Base-by-base conservation (phyloP, 352 stramenopile species). In the Saprolegnia parasitica region DNA sequence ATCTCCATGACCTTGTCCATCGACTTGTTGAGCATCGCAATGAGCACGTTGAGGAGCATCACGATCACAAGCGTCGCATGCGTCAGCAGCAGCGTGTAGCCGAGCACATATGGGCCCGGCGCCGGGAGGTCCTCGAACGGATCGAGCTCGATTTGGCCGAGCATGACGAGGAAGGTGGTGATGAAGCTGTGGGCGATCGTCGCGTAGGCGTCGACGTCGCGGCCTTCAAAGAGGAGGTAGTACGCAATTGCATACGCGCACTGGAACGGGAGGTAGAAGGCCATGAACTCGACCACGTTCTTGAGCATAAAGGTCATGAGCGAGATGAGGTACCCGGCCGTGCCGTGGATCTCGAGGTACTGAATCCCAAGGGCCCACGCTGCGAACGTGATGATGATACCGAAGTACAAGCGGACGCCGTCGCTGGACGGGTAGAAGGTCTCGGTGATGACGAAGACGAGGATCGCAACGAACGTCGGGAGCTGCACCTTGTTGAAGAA, bases 21-120 rank as follows among this genome's bases (percentile, higher is more conserved):
- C 20, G 60, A 56, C 32, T 50, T 67, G 60, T 54, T 67, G 21
- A 67, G 62, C 32, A 67, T 67, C 13, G 60, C 37, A 24, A 67
- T 56, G 24, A 67, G 40, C 6, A 67, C 20, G 32, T 67, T 55
- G 20, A 67, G 20, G 46, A 67, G 60, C 60, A 67, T 54, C 5
- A 67, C 23, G 11, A 67, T 46, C n/a, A 67, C 60, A 23, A 67
- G 24, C 18, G 60, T 46, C 10, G 60, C 23, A 15, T 67, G 23
- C 24, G 40, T 11, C 32, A 67, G 23, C 2, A 46, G 21, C 5
- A 67, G 26, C 10, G 56, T 40, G n/a, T 45, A 54, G 40, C 60
- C 35, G 16, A 54, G 40, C 3, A 54, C 52, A 24, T 60, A 60
- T 8, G 52, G 20, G n/a, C 47, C 47, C 35, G 24, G 24, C 24